Base-by-base conservation (phyloP, 306 rosid genomes). In the Citrullus mucosospermus region DNA sequence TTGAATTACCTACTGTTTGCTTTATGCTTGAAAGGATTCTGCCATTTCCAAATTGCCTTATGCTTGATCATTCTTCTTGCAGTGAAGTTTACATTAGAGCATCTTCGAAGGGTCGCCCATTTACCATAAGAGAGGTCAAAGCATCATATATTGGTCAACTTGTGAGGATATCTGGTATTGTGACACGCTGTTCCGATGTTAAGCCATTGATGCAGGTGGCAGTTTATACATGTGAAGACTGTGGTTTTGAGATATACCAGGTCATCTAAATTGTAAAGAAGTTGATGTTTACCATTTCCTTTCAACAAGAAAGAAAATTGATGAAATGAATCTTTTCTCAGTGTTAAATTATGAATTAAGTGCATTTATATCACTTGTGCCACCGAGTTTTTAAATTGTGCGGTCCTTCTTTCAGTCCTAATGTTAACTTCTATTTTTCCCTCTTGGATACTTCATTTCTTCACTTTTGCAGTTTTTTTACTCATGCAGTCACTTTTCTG, bases 221-320 rank as follows among this genome's bases (percentile, higher is more conserved):
- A 78, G 98, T 96, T 28, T 96, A 96, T 83, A 96, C 98, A 11
- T 96, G 99, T 36, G 99, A 96, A 85, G 96, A 96, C 76, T 96
- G 99, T 63, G 99, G 97, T 78, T 96, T 92, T 80, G 99, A 96
- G 92, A 96, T 96, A 84, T 96, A 92, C 83, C 99, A 96, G 99
- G 99, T 96, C 77, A 82, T 82, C 53, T 66, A 20, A 34, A 79
- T 17, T 17, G 48, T 54, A 16, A 53, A 38, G 66, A 20, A 5
- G 68, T 53, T 20, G n/a, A 53, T 53, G 57, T 2, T 78, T 63
- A 14, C 54, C 41, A 10, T 67, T 67, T 67, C 54, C 48, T 54
- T 63, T 36, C 20, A 44, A 11, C 32, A 63, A 48, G 56, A 8
- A 4, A 8, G 10, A 53, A 4, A 34, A 36, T 36, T 39, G 65